Percentiles rank a stretch among this genome's conserved stretches.
Evolutionary conservation across 305 asterid species (phyloP).

Genomic region (Fraxinus ornus): DNA sequence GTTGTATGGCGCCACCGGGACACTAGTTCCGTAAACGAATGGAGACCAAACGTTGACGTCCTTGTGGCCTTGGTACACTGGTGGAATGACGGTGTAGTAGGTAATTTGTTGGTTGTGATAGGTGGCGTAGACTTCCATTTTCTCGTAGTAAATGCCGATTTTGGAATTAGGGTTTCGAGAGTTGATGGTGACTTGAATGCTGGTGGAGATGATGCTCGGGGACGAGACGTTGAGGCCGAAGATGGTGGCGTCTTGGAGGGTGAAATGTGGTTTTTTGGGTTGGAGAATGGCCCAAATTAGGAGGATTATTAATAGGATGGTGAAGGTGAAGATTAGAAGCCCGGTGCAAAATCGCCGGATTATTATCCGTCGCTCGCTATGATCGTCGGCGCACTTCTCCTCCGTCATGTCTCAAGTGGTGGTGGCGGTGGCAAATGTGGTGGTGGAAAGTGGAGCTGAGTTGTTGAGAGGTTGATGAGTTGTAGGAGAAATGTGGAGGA

Average conservation of each 20-base stretch:
- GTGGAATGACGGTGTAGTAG: conserved; percentile 46
- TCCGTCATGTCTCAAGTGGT: conserved; percentile 43
- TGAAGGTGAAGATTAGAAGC: conserved; percentile 33
- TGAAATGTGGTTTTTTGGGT: conserved; percentile 59
- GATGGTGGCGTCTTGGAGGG: conserved; percentile 76
- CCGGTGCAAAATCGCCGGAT: conserved; percentile 36
- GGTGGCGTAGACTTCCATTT: conserved; percentile 42
- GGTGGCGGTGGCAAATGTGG: background rate
- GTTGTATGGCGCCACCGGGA: conserved; percentile 72
- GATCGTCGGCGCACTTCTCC: conserved; percentile 50
- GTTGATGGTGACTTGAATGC: conserved; percentile 56
- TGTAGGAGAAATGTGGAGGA: background rate
- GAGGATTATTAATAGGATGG: conserved; percentile 48
- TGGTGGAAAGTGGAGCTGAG: background rate
- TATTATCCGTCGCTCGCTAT: conserved; percentile 22
- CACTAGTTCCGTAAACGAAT: conserved; percentile 50
- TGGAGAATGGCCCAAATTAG: conserved; percentile 61
- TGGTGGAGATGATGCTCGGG: conserved; percentile 61
- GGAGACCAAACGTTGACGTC: conserved; percentile 73
- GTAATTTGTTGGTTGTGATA: conserved; percentile 69
- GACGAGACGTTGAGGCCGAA: conserved; percentile 64
- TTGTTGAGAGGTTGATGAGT: background rate
- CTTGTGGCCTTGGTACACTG: conserved; percentile 66
- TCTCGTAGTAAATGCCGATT: conserved; percentile 63
- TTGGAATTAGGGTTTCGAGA: conserved; percentile 56